A percentile compares a stretch with the other conserved stretches of the same genome.
Evolutionary conservation across 179 eudicot species (phyloP).

Genomic region (Monotropa hypopitys): DNA sequence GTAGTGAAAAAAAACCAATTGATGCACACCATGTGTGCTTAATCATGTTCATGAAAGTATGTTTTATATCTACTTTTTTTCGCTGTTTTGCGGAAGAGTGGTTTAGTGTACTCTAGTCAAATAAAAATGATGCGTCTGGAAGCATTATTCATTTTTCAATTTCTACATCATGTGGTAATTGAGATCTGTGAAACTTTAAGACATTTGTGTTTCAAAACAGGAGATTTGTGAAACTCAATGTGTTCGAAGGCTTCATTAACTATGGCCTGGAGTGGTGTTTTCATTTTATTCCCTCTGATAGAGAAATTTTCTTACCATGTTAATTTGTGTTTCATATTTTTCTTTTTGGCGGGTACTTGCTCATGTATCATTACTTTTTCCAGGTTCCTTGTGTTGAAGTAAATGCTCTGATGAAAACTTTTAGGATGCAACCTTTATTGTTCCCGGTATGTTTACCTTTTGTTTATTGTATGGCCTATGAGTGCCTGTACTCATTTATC

Average conservation of each 20-base stretch:
- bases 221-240: background rate
- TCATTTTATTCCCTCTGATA: background rate
- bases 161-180: background rate
- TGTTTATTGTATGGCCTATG: conserved; percentile 3
- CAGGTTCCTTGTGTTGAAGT: conserved; percentile 98
- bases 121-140: background rate
- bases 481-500: background rate
- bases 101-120: background rate
- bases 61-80: background rate
- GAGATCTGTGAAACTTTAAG: background rate
- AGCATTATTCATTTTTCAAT: background rate
- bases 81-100: background rate
- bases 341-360: background rate
- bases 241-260: background rate
- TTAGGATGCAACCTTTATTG: conserved; percentile 90
- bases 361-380: conserved; percentile 1
- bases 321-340: background rate
- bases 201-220: background rate
- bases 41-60: background rate
- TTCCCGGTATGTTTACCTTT: conserved; percentile 52
- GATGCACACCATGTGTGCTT: background rate
- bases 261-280: background rate
- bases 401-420: conserved; percentile 85
- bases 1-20: background rate
- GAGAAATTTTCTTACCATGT: background rate